phyloP scores from a whole-genome alignment of 805 yeast genomes.

The Ogataea thermomethanolica region DNA sequence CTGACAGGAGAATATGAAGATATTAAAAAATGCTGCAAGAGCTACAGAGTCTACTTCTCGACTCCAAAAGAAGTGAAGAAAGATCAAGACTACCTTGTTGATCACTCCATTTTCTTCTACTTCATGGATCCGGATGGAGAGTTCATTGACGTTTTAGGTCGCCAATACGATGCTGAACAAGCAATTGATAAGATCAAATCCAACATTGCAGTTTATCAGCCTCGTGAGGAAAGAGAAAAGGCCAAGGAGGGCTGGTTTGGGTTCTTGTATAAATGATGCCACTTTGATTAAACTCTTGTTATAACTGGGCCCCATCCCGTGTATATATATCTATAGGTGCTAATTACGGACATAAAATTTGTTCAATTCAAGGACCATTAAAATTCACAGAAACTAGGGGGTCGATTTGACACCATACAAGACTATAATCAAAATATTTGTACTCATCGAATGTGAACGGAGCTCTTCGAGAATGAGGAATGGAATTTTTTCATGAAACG shows the following conservation, averaged over 20 bases:
- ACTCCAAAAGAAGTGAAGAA: conserved; percentile 93
- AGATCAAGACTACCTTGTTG: conserved; percentile 95
- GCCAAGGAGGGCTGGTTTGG: conserved; percentile 60
- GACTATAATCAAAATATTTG: no score
- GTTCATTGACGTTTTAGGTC: conserved; percentile 90
- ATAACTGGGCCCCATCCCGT: conserved; percentile 1
- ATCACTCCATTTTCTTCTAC: conserved; percentile 95
- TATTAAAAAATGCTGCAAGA: conserved; percentile 80
- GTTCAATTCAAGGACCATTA: no score
- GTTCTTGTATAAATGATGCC: conserved; percentile 45
- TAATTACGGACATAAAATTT: no score
- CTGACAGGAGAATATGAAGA: conserved; percentile 88
- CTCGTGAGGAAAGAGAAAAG: conserved; percentile 64
- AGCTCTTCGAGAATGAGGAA: no score
- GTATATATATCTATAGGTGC: conserved; percentile 1
- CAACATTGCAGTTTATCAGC: conserved; percentile 72
- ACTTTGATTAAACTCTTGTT: background rate
- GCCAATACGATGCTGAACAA: conserved; percentile 76
- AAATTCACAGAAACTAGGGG: no score
- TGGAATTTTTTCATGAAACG: no score
- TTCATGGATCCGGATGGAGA: conserved; percentile 98
- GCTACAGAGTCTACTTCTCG: conserved; percentile 92
- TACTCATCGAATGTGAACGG: no score
- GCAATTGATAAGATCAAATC: conserved; percentile 75
- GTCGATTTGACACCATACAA: no score